Evolutionary conservation across 371 early-diverging fungal species (phyloP).

Genomic region (Apophysomyces ossiformis): DNA sequence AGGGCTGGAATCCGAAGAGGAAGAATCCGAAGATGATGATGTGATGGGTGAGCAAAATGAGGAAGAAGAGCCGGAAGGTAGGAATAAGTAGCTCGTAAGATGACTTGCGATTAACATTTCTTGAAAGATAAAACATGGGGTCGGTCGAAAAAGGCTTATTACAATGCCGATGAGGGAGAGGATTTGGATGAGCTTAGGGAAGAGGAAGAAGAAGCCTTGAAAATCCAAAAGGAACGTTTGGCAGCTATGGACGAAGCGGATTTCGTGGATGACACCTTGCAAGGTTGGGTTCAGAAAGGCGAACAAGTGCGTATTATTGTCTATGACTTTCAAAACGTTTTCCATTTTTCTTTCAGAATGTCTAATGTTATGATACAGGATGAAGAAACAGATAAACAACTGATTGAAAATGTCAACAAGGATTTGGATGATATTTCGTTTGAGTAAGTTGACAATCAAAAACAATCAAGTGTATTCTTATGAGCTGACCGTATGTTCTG

Average conservation of each 20-base stretch:
- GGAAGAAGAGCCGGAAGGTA: slow-evolving; percentile 50
- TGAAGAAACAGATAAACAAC: slow-evolving; percentile 38
- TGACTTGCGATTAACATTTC: no score
- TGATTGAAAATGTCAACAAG: slow-evolving; percentile 60
- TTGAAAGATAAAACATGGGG: slow-evolving; percentile 68
- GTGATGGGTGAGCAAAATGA: slow-evolving; percentile 42
- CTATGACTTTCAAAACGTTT: neutral
- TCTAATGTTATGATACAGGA: slow-evolving; percentile 18
- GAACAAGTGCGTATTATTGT: slow-evolving; percentile 19
- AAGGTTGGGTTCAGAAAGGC: slow-evolving; percentile 44
- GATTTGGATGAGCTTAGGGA: slow-evolving; percentile 82
- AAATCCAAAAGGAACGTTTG: slow-evolving; percentile 81
- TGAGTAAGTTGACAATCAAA: slow-evolving; percentile 32
- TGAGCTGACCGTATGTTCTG: neutral
- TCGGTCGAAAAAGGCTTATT: slow-evolving; percentile 69
- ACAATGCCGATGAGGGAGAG: slow-evolving; percentile 76
- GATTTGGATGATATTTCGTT: slow-evolving; percentile 62
- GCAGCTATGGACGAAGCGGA: slow-evolving; percentile 87
- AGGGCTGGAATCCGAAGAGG: slow-evolving; percentile 46
- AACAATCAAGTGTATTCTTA: neutral
- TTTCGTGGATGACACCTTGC: slow-evolving; percentile 78
- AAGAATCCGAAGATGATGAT: slow-evolving; percentile 36
- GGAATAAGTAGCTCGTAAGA: neutral
- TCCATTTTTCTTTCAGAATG: no score
- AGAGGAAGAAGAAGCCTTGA: slow-evolving; percentile 91